Percentiles rank a stretch among this genome's conserved stretches.
phyloP scores from a whole-genome alignment of 495 filamentous ascomycete genomes.

The Aspergillus saccharolyticus region DNA sequence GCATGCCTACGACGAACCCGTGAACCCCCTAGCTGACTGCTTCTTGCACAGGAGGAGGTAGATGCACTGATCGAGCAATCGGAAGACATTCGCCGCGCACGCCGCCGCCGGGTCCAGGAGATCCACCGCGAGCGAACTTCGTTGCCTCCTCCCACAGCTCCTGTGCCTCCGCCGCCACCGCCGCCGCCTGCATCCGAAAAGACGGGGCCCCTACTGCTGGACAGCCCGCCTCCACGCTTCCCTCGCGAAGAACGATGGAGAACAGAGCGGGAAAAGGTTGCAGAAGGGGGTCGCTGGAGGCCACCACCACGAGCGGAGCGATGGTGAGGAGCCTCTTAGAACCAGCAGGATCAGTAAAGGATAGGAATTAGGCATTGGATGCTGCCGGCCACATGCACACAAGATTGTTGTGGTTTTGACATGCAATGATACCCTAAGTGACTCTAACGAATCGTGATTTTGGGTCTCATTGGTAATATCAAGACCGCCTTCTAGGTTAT shows the following conservation, averaged over 20 bases:
- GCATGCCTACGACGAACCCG: constrained; percentile 21
- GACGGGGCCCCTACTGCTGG: constrained; percentile 4
- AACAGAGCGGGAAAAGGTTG: constrained; percentile 20
- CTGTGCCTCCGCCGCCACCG: neutral
- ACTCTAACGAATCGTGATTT: too few species aligned
- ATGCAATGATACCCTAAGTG: too few species aligned
- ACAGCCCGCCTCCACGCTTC: constrained; percentile 11
- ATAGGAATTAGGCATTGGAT: too few species aligned
- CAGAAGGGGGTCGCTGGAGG: constrained; percentile 5
- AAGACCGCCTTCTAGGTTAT: too few species aligned
- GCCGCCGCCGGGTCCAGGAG: constrained; percentile 71
- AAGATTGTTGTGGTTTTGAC: too few species aligned
- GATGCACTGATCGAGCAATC: constrained; percentile 72
- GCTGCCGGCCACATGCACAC: neutral
- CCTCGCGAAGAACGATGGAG: constrained; percentile 19
- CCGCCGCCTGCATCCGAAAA: constrained; percentile 8
- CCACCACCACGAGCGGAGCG: constrained; percentile 11
- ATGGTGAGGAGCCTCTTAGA: constrained; percentile 9
- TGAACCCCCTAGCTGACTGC: constrained; percentile 20
- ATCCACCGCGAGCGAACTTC: constrained; percentile 72
- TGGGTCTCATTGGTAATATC: too few species aligned
- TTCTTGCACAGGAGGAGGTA: constrained; percentile 70
- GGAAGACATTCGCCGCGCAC: constrained; percentile 71
- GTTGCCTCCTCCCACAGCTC: constrained; percentile 26
- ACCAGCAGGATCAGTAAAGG: neutral